Percentiles rank a stretch among this genome's conserved stretches.
Conservation (phyloP, 768 basidiomycete species). For the Boletus reticulatus region DNA sequence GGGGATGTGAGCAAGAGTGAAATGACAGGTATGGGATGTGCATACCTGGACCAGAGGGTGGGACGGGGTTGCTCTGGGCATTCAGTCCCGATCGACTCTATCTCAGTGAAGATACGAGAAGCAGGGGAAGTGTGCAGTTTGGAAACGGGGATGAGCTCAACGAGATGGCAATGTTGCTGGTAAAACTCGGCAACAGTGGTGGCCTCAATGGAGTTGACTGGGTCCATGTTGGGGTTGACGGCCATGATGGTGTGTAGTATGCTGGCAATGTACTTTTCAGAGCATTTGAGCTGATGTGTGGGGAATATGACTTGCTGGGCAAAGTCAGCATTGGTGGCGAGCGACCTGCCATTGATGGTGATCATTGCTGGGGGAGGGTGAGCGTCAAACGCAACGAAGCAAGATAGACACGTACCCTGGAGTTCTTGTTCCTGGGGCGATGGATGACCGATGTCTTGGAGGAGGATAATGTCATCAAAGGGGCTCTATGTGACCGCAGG, state of each 20-base stretch:
- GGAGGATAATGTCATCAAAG: slow-evolving; percentile 69
- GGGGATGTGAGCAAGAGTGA: slow-evolving; percentile 1
- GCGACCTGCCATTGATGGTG: slow-evolving; percentile 58
- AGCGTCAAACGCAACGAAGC: background rate
- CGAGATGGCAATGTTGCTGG: slow-evolving; percentile 62
- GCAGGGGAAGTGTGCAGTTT: slow-evolving; percentile 45
- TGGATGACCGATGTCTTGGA: slow-evolving; percentile 65
- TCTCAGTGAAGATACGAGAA: slow-evolving; percentile 56
- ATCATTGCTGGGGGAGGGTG: slow-evolving; percentile 54
- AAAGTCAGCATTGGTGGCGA: slow-evolving; percentile 77
- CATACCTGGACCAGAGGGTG: slow-evolving; percentile 55
- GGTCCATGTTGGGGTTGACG: slow-evolving; percentile 60
- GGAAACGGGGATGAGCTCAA: slow-evolving; percentile 50
- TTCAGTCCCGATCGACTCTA: slow-evolving; percentile 59
- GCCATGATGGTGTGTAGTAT: slow-evolving; percentile 64
- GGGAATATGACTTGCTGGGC: slow-evolving; percentile 75
- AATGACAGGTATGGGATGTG: background rate
- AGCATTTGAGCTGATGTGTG: slow-evolving; percentile 76
- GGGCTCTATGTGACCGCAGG: slow-evolving; percentile 56
- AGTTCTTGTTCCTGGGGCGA: slow-evolving; percentile 69
- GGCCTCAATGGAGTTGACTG: slow-evolving; percentile 58
- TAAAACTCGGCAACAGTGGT: slow-evolving; percentile 71
- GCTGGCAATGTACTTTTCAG: slow-evolving; percentile 75
- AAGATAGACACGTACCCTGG: slow-evolving; percentile 45
- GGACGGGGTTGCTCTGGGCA: slow-evolving; percentile 55